phyloP scores from a whole-genome alignment of 2,329 filamentous ascomycete species.

The Diaporthe caulivora region DNA sequence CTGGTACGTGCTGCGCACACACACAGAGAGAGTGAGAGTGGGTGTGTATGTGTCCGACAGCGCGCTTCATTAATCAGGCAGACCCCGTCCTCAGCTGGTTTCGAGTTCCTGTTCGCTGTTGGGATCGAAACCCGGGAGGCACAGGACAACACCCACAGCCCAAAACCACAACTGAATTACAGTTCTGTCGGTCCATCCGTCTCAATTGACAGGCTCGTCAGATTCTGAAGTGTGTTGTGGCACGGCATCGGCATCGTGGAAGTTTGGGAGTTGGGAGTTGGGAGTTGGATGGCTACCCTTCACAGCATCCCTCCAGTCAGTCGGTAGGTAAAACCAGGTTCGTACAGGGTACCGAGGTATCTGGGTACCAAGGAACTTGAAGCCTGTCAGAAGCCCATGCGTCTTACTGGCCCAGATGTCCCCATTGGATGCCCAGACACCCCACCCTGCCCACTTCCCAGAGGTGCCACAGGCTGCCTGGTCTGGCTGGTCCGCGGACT shows the following conservation, averaged over 20 bases:
- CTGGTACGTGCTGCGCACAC: neutral
- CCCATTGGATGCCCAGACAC: constrained; percentile 21
- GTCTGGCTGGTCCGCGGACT: constrained; percentile 1
- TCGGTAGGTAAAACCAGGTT: too few relatives aligned
- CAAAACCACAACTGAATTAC: neutral
- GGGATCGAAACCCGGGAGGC: constrained; percentile 1
- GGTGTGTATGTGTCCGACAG: neutral
- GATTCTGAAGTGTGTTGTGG: neutral
- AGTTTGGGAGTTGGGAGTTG: too few relatives aligned
- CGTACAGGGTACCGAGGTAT: too few relatives aligned
- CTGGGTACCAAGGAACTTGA: neutral
- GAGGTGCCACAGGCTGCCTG: constrained; percentile 1
- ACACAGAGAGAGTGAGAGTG: neutral
- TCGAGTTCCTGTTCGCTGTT: constrained; percentile 6
- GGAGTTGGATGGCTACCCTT: constrained; percentile 11
- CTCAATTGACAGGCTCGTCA: neutral
- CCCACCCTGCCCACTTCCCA: constrained; percentile 15
- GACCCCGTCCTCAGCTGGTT: constrained; percentile 10
- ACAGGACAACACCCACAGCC: neutral
- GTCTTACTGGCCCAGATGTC: constrained; percentile 10
- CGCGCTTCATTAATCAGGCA: neutral
- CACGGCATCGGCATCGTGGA: constrained; percentile 4
- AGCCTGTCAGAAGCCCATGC: neutral
- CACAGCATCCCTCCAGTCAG: neutral
- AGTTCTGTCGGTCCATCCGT: constrained; percentile 6